Conservation (phyloP, 768 basidiomycete genomes). For the Pleurotus cornucopiae region DNA sequence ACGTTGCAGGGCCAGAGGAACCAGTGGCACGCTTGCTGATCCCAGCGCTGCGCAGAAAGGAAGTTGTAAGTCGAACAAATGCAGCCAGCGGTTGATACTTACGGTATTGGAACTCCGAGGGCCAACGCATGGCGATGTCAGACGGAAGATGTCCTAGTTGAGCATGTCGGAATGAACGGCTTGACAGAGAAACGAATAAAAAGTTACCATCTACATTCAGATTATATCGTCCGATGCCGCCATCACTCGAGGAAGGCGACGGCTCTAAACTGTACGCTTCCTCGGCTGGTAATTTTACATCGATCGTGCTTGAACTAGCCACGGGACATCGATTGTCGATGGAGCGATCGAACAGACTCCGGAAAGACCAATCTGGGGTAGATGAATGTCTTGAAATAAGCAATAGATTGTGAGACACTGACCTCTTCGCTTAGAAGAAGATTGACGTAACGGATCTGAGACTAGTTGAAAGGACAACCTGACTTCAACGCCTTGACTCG, state of each 20-base stretch:
- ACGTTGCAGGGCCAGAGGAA: constrained; percentile 61
- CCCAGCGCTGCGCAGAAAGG: constrained; percentile 26
- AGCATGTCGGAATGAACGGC: constrained; percentile 9
- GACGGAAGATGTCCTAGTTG: constrained; percentile 39
- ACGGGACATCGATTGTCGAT: constrained; percentile 69
- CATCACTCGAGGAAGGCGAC: constrained; percentile 35
- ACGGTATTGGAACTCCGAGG: constrained; percentile 58
- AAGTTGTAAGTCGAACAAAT: background rate
- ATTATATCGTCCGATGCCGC: constrained; percentile 43
- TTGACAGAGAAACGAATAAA: background rate
- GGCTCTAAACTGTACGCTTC: constrained; percentile 46
- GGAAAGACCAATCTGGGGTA: constrained; percentile 68
- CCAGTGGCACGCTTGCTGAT: constrained; percentile 32
- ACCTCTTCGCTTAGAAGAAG: constrained; percentile 54
- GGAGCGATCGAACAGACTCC: constrained; percentile 59
- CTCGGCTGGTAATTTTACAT: constrained; percentile 41
- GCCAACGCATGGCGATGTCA: constrained; percentile 57
- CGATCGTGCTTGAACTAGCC: constrained; percentile 53
- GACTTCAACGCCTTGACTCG: constrained; percentile 56
- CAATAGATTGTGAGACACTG: constrained; percentile 2
- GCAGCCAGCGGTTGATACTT: constrained; percentile 17
- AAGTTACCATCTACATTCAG: constrained; percentile 35
- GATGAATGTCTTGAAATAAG: background rate
- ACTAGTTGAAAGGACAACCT: constrained; percentile 72
- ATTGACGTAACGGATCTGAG: constrained; percentile 66